Conservation (phyloP, 257 asterid species). For the Sherardia arvensis region DNA sequence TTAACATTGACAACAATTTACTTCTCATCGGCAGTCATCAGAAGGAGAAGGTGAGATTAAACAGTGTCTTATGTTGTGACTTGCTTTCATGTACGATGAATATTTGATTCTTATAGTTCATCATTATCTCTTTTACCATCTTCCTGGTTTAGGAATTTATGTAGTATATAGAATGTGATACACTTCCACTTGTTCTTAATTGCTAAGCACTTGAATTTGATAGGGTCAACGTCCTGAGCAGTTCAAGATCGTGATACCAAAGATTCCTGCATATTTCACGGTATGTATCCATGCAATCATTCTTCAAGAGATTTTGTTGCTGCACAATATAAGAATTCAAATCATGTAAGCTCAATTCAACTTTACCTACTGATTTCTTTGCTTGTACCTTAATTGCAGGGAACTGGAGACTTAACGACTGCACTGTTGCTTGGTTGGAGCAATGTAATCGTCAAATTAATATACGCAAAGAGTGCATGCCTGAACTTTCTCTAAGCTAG, state of each 20-base stretch:
- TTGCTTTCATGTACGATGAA: neutral
- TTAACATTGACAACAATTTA: constrained; percentile 65
- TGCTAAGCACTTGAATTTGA: constrained; percentile 20
- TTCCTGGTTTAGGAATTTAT: neutral
- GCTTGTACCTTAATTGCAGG: constrained; percentile 44
- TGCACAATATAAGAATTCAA: neutral
- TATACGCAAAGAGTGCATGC: constrained; percentile 3
- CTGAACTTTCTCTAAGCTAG: constrained; percentile 4
- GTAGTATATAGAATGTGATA: constrained; percentile 1
- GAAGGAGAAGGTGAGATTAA: constrained; percentile 60
- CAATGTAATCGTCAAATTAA: constrained; percentile 49
- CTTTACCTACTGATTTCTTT: neutral
- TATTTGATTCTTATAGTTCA: neutral
- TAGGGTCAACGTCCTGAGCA: constrained; percentile 79
- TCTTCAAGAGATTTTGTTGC: neutral
- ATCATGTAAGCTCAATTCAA: neutral
- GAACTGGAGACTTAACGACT: constrained; percentile 90
- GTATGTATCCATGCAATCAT: constrained; percentile 28
- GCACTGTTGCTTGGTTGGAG: constrained; percentile 97
- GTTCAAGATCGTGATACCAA: constrained; percentile 78
- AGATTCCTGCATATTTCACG: constrained; percentile 97
- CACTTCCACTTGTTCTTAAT: constrained; percentile 12
- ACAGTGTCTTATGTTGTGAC: neutral
- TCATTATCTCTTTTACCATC: neutral
- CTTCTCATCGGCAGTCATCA: constrained; percentile 87